These are phyloP conservation scores for Apiospora koreana DNA, from an alignment of 2,329 filamentous ascomycete species.

Conservation along the genomic window DNA sequence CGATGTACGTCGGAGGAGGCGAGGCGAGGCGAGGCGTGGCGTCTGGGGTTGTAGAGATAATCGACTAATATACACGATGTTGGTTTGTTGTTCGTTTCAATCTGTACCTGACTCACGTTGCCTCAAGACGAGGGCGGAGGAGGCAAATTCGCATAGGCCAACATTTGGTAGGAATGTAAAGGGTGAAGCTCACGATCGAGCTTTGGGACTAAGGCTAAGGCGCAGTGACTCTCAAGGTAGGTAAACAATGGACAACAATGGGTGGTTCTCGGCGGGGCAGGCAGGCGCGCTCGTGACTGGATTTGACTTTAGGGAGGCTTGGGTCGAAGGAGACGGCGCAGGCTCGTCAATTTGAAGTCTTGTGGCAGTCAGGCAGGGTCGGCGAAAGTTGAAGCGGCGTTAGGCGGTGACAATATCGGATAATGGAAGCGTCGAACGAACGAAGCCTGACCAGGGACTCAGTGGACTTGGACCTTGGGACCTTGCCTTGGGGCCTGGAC, in stretches of 20 bases:
- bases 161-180: constrained; percentile 34
- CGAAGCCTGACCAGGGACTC: constrained; percentile 1
- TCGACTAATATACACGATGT: constrained; percentile 8
- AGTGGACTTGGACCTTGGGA: not conserved
- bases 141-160: constrained; percentile 36
- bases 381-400: not conserved
- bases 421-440: not conserved
- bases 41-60: not conserved
- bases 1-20: not conserved
- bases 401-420: not conserved
- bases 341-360: too few species aligned
- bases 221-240: not conserved
- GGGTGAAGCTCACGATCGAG: constrained; percentile 10
- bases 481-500: too few species aligned
- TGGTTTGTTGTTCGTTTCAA: constrained; percentile 17
- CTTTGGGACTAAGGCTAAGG: constrained; percentile 3
- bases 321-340: not conserved
- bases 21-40: not conserved
- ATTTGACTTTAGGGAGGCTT: constrained; percentile 9
- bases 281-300: constrained; percentile 9
- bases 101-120: constrained; percentile 37
- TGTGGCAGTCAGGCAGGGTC: not conserved
- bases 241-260: constrained; percentile 1
- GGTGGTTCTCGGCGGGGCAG: constrained; percentile 7
- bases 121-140: constrained; percentile 45